Base-by-base conservation (phyloP, 208 protist species). In the Acanthamoeba culbertsoni region DNA sequence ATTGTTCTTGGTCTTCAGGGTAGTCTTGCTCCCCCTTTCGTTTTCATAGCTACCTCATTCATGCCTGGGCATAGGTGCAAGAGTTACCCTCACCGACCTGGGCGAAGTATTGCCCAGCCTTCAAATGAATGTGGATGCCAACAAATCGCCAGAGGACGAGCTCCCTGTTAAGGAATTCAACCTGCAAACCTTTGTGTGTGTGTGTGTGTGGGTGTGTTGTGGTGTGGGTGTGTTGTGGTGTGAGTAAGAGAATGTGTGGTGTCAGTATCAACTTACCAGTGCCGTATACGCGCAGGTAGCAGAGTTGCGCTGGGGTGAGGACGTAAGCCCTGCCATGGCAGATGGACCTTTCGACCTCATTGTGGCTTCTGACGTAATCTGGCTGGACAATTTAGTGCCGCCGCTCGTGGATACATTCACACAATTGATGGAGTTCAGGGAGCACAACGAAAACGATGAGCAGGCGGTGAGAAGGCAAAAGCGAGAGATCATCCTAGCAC, bases 331-430 rank as follows among this genome's bases (percentile, higher is more conserved):
- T 5, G 57, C 31, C 14, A 35, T 86, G 10, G 20, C 8, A n/a
- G 59, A 91, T n/a, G 84, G 43, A 20, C 35, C 55, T 0, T 91
- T 91, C 28, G 84, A 91, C 55, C 28, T 57, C 33, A 71, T 91
- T 20, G 84, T 91, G 31, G 84, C 84, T 7, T 91, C 84, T 5
- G 84, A 91, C 43, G 84, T 91, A 8, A 91, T 91, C 26, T 91
- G 84, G 84, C 35, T 91, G 4, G 84, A 91, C 57, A 33, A 91
- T 28, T 37, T 91, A 55, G 26, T 91, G 12, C 40, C 63, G 43
- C 84, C 84, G 55, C 59, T 91, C 53, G 84, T 91, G 31, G 77
- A 86, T 8, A 86, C 77, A 7, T 63, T 86, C 45, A 23, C 14
- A 16, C 26, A 28, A 1, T 28, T 86, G 18, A 57, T 57, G 77